These are phyloP conservation scores for Eucalyptus polybractea DNA, from an alignment of 345 rosid species.

Conservation along the genomic window DNA sequence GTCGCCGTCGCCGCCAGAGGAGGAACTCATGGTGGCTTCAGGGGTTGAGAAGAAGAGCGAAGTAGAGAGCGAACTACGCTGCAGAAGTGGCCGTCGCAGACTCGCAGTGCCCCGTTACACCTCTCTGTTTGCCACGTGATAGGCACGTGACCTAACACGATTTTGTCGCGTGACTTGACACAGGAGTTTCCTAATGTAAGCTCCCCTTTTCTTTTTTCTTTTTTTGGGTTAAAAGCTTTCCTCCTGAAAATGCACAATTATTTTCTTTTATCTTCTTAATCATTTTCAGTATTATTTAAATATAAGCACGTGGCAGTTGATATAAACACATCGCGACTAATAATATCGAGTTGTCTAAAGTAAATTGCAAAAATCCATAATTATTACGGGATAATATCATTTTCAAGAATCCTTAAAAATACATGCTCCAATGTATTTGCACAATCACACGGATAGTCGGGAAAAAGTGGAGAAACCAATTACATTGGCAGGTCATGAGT, in stretches of 20 bases:
- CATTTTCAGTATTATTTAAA: too few species aligned
- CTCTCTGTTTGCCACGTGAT: not conserved
- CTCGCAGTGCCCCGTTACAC: not conserved
- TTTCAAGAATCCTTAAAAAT: too few species aligned
- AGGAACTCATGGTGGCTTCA: not conserved
- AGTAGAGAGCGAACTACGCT: not conserved
- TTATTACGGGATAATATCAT: accelerated
- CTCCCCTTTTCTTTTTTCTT: not conserved
- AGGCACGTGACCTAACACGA: not conserved
- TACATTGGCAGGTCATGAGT: accelerated
- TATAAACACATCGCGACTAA: too few species aligned
- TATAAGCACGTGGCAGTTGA: too few species aligned
- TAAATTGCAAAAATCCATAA: too few species aligned
- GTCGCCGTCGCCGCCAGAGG: not conserved
- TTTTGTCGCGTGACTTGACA: not conserved
- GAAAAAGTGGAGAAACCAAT: too few species aligned
- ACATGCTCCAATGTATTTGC: too few species aligned
- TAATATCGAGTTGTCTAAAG: too few species aligned
- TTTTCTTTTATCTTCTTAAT: too few species aligned
- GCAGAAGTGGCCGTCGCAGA: not conserved
- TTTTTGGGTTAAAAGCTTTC: too few species aligned
- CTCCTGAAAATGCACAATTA: too few species aligned
- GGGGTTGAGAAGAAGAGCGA: not conserved
- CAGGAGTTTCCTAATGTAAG: not conserved
- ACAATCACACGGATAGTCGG: accelerated